phyloP scores from a whole-genome alignment of 345 rosid genomes.

The Linum tenue region DNA sequence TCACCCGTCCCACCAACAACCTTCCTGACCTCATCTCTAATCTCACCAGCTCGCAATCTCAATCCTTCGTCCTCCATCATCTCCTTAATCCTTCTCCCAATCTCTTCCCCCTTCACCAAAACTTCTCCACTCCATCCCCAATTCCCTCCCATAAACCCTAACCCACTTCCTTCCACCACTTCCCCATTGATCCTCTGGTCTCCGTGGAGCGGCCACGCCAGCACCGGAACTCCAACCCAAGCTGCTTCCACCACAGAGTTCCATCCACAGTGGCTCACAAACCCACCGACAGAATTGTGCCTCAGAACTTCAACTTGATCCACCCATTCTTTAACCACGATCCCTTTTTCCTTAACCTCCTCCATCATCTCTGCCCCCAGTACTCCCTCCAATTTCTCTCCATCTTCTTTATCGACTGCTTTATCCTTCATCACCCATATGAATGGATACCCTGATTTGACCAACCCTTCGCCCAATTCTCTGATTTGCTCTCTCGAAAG shows the following conservation, averaged over 20 bases:
- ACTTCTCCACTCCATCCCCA: conserved; percentile 25
- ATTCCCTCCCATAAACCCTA: conserved; percentile 23
- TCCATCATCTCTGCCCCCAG: conserved; percentile 24
- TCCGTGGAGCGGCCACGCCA: conserved; percentile 41
- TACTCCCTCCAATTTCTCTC: conserved; percentile 17
- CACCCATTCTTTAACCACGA: conserved; percentile 34
- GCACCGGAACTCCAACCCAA: conserved; percentile 26
- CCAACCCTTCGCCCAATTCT: conserved; percentile 38
- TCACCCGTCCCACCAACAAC: conserved; percentile 18
- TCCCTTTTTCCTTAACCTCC: conserved; percentile 17
- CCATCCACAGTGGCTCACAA: conserved; percentile 34
- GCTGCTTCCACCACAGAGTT: conserved; percentile 42
- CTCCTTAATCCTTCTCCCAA: conserved; percentile 21
- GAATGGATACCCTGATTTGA: conserved; percentile 22
- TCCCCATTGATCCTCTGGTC: conserved; percentile 38
- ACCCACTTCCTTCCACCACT: conserved; percentile 18
- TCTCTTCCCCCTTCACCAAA: conserved; percentile 30
- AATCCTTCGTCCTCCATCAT: conserved; percentile 24
- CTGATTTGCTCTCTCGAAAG: conserved; percentile 25
- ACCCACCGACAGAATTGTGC: conserved; percentile 31
- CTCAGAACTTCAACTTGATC: conserved; percentile 30
- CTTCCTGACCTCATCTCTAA: conserved; percentile 27
- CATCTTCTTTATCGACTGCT: conserved; percentile 31
- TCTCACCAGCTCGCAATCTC: conserved; percentile 13
- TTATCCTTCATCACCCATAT: conserved; percentile 33